Evolutionary conservation across 352 stramenopile species (phyloP), one percentile per base, ranked within the genome.

Genomic region (Phytopythium vexans): DNA sequence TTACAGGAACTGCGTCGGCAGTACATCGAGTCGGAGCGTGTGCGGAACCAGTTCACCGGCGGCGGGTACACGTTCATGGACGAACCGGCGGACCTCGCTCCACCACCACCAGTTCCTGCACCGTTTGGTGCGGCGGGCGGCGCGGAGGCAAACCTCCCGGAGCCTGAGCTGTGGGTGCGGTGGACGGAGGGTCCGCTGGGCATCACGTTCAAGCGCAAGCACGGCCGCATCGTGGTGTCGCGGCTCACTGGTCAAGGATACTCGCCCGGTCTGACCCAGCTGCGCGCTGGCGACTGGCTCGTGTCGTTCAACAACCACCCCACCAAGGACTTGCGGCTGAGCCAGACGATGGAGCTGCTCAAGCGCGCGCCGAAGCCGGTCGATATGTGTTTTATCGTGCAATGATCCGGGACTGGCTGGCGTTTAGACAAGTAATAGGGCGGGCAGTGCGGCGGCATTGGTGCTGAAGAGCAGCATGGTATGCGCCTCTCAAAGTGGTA

Each of bases 291-390:
- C 1, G 82, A 93, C 58, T 89, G 76, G 80, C 69, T 93, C 16
- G 68, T 93, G 48, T 88, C 78, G 32, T 87, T 93, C 58, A 87
- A 86, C 52, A 74, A 76, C 53, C 68, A 80, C 44, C 66, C 74
- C 44, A 93, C 82, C 10, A 55, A 70, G 31, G 71, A 74, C 35
- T 54, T 93, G 31, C 66, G 75, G 10, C 64, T 91, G 27, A 77
- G 74, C 12, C 74, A 93, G 66, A 91, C 82, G 32, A 93, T 93
- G 80, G 77, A 87, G 56, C 56, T 93, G 49, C 76, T 93, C 55
- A 89, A 91, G 62, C 69, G 68, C 8, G 70, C 79, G 14, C 74
- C 78, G 10, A 93, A 93, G 58, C 82, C 82, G 33, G 67, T 91
- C 41, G 68, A 85, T 52, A 87, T 93, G 80, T 81, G 80, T 51